Conservation (phyloP, 345 rosid species). For the Sapria himalayana region DNA sequence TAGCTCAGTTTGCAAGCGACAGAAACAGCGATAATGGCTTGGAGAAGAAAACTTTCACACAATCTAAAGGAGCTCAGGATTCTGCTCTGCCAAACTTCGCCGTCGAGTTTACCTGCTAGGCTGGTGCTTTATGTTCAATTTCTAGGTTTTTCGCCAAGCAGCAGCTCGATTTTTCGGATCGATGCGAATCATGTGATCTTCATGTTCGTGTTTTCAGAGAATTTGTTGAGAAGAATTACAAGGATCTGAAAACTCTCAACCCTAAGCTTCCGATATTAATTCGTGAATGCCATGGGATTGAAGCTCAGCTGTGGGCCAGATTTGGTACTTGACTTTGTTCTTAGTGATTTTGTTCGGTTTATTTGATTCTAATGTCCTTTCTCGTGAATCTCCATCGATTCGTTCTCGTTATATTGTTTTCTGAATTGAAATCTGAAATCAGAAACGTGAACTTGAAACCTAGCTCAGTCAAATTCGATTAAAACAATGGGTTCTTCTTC, state of each 20-base stretch:
- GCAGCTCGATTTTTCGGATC: neutral
- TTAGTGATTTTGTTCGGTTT: too few species aligned
- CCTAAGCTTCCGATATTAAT: constrained; percentile 73
- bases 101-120: constrained; percentile 52
- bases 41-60: constrained; percentile 3
- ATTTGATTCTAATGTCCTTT: too few species aligned
- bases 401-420: too few species aligned
- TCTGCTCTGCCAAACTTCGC: constrained; percentile 54
- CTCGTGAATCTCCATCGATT: too few species aligned
- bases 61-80: constrained; percentile 31
- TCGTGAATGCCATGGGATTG: constrained; percentile 60
- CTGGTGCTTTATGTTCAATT: neutral
- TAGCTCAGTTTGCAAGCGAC: neutral
- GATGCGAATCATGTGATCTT: neutral
- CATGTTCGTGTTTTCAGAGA: constrained; percentile 17
- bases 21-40: neutral
- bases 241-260: constrained; percentile 63
- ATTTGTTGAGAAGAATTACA: constrained; percentile 72
- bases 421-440: too few species aligned
- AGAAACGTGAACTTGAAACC: too few species aligned
- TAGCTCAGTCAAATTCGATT: too few species aligned
- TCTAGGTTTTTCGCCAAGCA: neutral
- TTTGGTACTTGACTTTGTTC: constrained; percentile 25
- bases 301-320: constrained; percentile 96
- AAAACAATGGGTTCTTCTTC: too few species aligned